Base-by-base conservation (phyloP, 805 yeast genomes). In the Candida easanensis region DNA sequence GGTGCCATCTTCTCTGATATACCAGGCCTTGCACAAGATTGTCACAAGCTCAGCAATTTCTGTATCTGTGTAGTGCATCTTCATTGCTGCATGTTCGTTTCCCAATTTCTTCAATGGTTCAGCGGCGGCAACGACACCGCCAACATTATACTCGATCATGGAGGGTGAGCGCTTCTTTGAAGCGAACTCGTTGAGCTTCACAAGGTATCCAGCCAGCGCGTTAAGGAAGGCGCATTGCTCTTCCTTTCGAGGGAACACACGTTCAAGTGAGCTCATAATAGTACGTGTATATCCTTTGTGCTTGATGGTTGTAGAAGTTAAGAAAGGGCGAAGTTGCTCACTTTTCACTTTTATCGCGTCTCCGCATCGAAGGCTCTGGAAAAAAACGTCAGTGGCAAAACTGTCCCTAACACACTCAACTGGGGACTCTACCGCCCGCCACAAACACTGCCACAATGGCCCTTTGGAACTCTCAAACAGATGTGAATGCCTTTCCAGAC, bases 111-210 rank as follows among this genome's bases (percentile, higher is more conserved):
- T 39, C 20, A 53, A 16, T 5, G 38, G 36, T 9, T 45, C 52
- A 3, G 50, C 52, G 15, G 48, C 57, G 3, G 76, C 74, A 2
- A 67, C 27, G 3, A 61, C 69, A 1, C 74, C 77, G 1, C 77
- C 78, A 5, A 66, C 48, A 11, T 65, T 73, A 21, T 70, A 73
- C 4, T 76, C 71, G 32, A 48, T 48, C 30, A 44, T 21, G 13
- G 41, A 33, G 10, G 36, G n/a, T 2, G 46, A 37, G 4, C 41
- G 36, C 39, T 36, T 39, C 27, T 41, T 41, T 16, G 49, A 30
- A 30, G 48, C 48, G 19, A 18, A 45, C 27, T 33, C 28, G 44
- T 48, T 45, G 31, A 48, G 36, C 5, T 20, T 33, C 6, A 33
- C n/a, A 21, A 48, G 42, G 39, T 34, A 45, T 7, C 39, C 47